A percentile compares a stretch with the other conserved stretches of the same genome.
Evolutionary conservation across 352 stramenopile species (phyloP).

Genomic region (Phytophthora citrophthora): DNA sequence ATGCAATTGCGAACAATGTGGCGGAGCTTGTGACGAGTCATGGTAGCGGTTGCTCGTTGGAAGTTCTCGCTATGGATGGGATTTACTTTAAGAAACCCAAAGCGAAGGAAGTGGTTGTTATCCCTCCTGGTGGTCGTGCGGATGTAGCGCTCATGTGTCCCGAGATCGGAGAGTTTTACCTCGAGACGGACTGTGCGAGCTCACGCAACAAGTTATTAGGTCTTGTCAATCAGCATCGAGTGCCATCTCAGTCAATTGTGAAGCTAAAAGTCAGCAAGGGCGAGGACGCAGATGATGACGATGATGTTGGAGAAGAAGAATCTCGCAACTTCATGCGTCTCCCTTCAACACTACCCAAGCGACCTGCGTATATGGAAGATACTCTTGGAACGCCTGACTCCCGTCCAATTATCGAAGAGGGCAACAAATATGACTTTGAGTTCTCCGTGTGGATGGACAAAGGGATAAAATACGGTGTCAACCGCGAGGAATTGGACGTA

Average conservation of each 20-base stretch:
- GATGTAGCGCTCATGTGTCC: constrained; percentile 67
- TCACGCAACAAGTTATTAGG: constrained; percentile 69
- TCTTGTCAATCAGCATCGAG: constrained; percentile 67
- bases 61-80: constrained; percentile 74
- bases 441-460: constrained; percentile 79
- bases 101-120: constrained; percentile 56
- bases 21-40: constrained; percentile 61
- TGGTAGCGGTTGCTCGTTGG: constrained; percentile 49
- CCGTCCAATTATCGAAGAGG: constrained; percentile 25
- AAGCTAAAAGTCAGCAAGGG: constrained; percentile 47
- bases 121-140: constrained; percentile 69
- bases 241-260: constrained; percentile 70
- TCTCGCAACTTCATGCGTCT: constrained; percentile 33
- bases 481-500: constrained; percentile 55
- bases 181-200: constrained; percentile 65
- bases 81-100: constrained; percentile 62
- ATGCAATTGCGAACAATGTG: constrained; percentile 86
- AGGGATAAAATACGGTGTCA: constrained; percentile 64
- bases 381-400: constrained; percentile 23
- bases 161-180: constrained; percentile 59
- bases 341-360: constrained; percentile 45
- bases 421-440: constrained; percentile 73
- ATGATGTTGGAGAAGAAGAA: constrained; percentile 13
- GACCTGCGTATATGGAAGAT: constrained; percentile 69
- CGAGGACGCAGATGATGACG: constrained; percentile 16